A percentile compares a stretch with the other conserved stretches of the same genome.
phyloP scores from a whole-genome alignment of 106 monocot genomes.

The Dendrobium huoshanense region DNA sequence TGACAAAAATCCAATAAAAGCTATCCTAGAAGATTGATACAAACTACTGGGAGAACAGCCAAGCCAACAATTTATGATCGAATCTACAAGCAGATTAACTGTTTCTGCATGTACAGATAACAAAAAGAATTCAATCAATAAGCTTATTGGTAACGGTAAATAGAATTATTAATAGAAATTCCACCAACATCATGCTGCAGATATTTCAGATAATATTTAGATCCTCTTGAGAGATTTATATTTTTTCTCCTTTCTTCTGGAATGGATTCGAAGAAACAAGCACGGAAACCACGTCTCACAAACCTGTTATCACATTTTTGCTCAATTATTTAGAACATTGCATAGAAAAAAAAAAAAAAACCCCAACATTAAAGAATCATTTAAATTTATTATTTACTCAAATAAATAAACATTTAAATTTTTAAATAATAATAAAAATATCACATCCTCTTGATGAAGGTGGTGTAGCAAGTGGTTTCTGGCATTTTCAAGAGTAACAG shows the following conservation, averaged over 20 bases:
- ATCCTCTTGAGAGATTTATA: conserved; percentile 73
- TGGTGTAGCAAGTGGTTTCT: too few relatives aligned
- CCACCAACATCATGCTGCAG: conserved; percentile 37
- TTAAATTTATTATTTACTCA: too few relatives aligned
- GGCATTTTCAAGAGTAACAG: not conserved
- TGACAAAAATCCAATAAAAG: too few relatives aligned
- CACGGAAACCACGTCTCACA: conserved; percentile 74
- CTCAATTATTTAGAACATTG: not conserved
- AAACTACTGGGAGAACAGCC: too few relatives aligned
- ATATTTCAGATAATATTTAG: conserved; percentile 73
- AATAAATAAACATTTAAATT: too few relatives aligned
- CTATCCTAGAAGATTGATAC: too few relatives aligned
- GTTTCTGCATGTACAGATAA: not conserved
- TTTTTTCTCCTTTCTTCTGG: conserved; percentile 51
- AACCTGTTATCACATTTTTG: conserved; percentile 39
- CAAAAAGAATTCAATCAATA: not conserved
- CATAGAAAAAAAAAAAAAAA: not conserved
- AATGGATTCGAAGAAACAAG: conserved; percentile 65
- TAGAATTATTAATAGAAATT: conserved; percentile 9
- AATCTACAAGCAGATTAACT: not conserved
- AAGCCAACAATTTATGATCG: too few relatives aligned
- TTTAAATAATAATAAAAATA: too few relatives aligned
- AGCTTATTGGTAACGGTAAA: not conserved
- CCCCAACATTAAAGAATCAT: not conserved
- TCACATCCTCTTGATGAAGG: too few relatives aligned